phyloP scores from a whole-genome alignment of 371 early-diverging fungal species.

The Rhizopus stolonifer region DNA sequence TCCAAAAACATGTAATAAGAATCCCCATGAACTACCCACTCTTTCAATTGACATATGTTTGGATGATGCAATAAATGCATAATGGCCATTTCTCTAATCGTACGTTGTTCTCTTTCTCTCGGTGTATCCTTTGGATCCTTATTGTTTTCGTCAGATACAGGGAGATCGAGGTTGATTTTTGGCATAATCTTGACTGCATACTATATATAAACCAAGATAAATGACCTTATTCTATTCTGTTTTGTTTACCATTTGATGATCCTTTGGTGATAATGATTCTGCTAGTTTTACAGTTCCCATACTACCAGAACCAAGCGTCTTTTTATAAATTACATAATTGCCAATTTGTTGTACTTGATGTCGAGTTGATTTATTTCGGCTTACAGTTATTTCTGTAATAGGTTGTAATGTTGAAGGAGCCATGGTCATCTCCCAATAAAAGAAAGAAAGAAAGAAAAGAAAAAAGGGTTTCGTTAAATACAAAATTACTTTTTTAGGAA shows the following conservation, averaged over 20 bases:
- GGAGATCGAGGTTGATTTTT: constrained; percentile 27
- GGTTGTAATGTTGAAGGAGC: not conserved
- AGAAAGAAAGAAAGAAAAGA: not conserved
- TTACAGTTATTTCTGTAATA: not conserved
- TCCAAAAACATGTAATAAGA: constrained; percentile 90
- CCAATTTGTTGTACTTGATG: constrained; percentile 30
- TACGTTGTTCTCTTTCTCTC: constrained; percentile 64
- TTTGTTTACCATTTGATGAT: constrained; percentile 30
- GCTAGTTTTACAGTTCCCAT: constrained; percentile 98
- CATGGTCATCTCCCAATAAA: not conserved
- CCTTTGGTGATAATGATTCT: constrained; percentile 40
- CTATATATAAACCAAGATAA: too few relatives aligned
- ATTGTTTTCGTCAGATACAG: constrained; percentile 8
- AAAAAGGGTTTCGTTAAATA: not conserved
- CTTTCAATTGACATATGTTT: constrained; percentile 66
- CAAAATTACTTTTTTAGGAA: too few relatives aligned
- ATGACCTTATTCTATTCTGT: too few relatives aligned
- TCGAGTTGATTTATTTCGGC: not conserved
- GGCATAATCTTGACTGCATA: constrained; percentile 52
- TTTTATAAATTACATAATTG: constrained; percentile 51
- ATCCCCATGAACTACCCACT: constrained; percentile 69
- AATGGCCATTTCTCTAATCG: constrained; percentile 79
- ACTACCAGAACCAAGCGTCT: constrained; percentile 95
- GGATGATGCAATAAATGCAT: constrained; percentile 84
- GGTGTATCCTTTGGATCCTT: constrained; percentile 49